phyloP scores from a whole-genome alignment of 2,329 filamentous ascomycete genomes.

The Colletotrichum siamense region DNA sequence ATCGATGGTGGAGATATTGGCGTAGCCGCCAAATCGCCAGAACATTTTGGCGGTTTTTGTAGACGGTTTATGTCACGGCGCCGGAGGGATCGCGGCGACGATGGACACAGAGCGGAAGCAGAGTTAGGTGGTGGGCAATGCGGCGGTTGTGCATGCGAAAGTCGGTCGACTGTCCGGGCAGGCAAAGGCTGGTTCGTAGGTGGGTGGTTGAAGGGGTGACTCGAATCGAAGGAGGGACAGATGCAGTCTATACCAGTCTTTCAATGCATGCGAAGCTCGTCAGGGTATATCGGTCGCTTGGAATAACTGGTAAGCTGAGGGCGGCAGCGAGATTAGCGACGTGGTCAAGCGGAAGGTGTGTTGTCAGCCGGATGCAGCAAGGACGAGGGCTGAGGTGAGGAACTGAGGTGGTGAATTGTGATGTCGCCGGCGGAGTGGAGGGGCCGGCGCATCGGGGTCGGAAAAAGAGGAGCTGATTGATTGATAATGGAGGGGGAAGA shows the following conservation, averaged over 20 bases:
- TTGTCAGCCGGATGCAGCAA: not conserved
- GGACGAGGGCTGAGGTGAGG: not conserved
- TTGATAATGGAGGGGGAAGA: conserved; percentile 11
- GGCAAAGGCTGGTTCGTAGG: not conserved
- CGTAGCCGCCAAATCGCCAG: conserved; percentile 99
- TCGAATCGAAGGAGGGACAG: not conserved
- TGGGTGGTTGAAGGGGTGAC: not conserved
- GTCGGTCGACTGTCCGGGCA: not conserved
- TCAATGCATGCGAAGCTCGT: conserved; percentile 15
- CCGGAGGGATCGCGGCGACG: conserved; percentile 18
- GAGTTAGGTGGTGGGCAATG: not conserved
- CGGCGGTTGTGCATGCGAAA: conserved; percentile 6
- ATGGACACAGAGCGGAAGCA: conserved; percentile 7
- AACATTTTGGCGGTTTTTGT: conserved; percentile 77
- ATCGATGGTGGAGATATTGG: conserved; percentile 96
- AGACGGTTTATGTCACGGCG: conserved; percentile 30
- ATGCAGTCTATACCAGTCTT: not conserved
- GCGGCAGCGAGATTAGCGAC: not conserved
- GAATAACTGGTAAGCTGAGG: not conserved
- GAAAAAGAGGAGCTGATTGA: conserved; percentile 22
- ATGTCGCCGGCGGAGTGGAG: conserved; percentile 17
- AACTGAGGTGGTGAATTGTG: not conserved
- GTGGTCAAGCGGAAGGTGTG: not conserved
- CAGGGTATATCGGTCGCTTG: conserved; percentile 19
- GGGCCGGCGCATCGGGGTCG: conserved; percentile 19